Evolutionary conservation across 2,329 filamentous ascomycete species (phyloP).

Genomic region (Aspergillus tanneri): DNA sequence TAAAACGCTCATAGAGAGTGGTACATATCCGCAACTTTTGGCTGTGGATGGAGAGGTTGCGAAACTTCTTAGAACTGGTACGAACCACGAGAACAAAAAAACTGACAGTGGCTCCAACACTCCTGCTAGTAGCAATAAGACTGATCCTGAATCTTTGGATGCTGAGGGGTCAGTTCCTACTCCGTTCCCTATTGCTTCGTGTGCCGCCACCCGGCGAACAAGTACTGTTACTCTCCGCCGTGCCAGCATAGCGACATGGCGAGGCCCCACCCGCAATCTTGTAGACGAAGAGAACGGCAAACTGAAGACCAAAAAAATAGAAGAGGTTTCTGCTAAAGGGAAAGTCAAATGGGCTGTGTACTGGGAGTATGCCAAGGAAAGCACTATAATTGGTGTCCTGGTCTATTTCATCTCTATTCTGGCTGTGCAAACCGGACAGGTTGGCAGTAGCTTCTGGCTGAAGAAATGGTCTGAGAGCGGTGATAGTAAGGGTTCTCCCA

Average conservation of each 20-base stretch:
- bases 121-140: conserved; percentile 56
- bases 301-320: conserved; percentile 77
- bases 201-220: conserved; percentile 58
- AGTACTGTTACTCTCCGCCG: conserved; percentile 81
- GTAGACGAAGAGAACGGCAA: conserved; percentile 73
- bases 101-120: conserved; percentile 48
- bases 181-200: conserved; percentile 74
- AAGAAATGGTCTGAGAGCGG: conserved; percentile 90
- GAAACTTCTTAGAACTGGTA: conserved; percentile 75
- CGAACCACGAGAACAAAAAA: conserved; percentile 46
- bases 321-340: conserved; percentile 88
- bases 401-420: conserved; percentile 78
- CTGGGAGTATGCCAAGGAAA: conserved; percentile 88
- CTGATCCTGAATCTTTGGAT: conserved; percentile 69
- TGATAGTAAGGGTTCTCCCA: conserved; percentile 62
- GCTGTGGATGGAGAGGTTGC: conserved; percentile 91
- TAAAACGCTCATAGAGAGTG: too few relatives aligned
- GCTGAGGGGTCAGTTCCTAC: conserved; percentile 72
- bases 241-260: conserved; percentile 88
- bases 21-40: conserved; percentile 86
- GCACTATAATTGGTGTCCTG: conserved; percentile 78
- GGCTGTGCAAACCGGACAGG: conserved; percentile 75
- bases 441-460: conserved; percentile 87
- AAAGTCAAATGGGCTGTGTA: conserved; percentile 99
- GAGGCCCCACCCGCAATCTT: conserved; percentile 77